Evolutionary conservation across 1,284 basidiomycete species (phyloP), one percentile per base, ranked within the genome.

Genomic region (Papiliotrema flavescens): DNA sequence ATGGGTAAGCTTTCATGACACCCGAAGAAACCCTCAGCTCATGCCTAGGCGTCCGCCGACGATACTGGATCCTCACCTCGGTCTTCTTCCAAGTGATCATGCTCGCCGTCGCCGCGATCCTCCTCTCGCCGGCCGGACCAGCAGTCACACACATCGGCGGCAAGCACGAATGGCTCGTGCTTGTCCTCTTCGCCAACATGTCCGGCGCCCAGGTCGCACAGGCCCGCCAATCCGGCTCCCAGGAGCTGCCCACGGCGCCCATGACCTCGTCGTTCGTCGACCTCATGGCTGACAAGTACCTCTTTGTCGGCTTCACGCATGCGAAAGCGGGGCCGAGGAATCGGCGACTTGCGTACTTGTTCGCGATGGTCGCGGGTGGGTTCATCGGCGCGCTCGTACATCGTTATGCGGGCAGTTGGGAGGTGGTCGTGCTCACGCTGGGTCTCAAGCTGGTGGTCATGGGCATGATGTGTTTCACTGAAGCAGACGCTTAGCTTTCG

Each of bases 191-290:
- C 51, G 72, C 74, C 0, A 49, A 52, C 36, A 72, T 73, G 64
- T 70, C 69, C 9, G 75, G 75, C 3, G 68, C 69, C 7, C 75
- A 77, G 61, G 73, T 77, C 23, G 71, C 68, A n/a, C 60, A 66
- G 54, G 74, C 71, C 1, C 63, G 72, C 43, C 70, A 70, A 57
- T 62, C 58, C 9, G 60, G 55, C 2, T 66, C 64, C 28, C 61
- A 62, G 15, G 71, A 71, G 37, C 55, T 73, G 0, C 71, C 73
- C 0, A 73, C 71, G 0, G 71, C 72, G 23, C 72, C 72, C 11
- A 72, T 73, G 68, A 75, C 74, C 1, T 67, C 64, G 2, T 63
- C 68, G 2, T 70, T 73, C 49, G 71, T 76, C 50, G 75, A 77
- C 49, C 63, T 77, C 23, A 62, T 75, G 17, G 57, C 70, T 2